Percentiles rank a stretch among this genome's conserved stretches.
phyloP scores from a whole-genome alignment of 2,329 filamentous ascomycete genomes.

The Aureobasidium mangrovei region DNA sequence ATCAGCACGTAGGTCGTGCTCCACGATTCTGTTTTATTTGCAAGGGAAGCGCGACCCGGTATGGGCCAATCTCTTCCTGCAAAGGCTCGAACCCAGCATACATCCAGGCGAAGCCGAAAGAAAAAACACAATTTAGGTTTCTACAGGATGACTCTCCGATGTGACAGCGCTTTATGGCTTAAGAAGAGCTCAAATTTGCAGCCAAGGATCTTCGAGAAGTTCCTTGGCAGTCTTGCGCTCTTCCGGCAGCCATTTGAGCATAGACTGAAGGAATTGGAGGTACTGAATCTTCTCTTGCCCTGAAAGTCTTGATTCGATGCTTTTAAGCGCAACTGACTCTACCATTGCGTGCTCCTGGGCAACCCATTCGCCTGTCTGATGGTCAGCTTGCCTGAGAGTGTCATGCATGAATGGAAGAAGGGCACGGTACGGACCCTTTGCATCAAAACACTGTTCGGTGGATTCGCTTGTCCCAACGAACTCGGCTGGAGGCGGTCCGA shows the following conservation, averaged over 20 bases:
- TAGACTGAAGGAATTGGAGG: constrained; percentile 28
- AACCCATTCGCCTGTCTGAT: not conserved
- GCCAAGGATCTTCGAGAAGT: constrained; percentile 29
- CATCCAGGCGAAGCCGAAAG: no score
- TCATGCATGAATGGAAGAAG: not conserved
- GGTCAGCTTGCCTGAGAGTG: not conserved
- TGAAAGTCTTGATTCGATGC: constrained; percentile 9
- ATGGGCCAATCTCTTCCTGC: no score
- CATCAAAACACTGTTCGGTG: constrained; percentile 15
- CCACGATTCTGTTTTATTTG: no score
- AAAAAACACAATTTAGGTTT: no score
- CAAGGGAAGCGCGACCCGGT: no score
- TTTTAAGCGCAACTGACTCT: constrained; percentile 14
- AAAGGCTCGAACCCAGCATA: no score
- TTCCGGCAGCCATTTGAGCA: constrained; percentile 33
- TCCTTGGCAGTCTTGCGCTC: constrained; percentile 30
- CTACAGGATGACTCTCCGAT: no score
- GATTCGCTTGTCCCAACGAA: constrained; percentile 17
- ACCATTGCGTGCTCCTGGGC: not conserved
- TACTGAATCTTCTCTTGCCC: constrained; percentile 28
- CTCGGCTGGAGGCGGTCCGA: constrained; percentile 22
- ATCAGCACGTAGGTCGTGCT: no score
- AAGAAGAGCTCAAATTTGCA: no score
- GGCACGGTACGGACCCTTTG: constrained; percentile 13
- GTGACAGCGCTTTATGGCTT: no score